Base-by-base conservation (phyloP, 129 eudicot species). In the Arctium minus region DNA sequence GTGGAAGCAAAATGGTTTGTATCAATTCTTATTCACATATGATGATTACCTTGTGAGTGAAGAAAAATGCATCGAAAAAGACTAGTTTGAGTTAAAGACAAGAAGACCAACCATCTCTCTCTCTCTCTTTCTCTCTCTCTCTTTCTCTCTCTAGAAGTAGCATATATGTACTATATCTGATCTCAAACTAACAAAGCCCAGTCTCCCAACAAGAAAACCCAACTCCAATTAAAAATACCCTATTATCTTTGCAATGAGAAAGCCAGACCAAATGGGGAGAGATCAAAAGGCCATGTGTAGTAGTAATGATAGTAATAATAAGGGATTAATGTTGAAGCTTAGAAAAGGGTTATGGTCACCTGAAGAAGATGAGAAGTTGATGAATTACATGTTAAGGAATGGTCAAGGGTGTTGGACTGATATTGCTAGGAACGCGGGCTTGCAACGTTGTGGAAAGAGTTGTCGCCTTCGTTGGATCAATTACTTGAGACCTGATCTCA, bases 391-490 rank as follows among this genome's bases (percentile, higher is more conserved):
- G 98, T 30, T 92, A 65, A 90, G 84, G 31, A 94, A 92, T 79
- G 97, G 98, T 0, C 94, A 94, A 73, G 98, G 98, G 3, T 94
- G 98, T 80, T 94, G 98, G 98, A 94, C 92, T 2, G 98, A 94
- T 75, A 94, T 94, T 13, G 98, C 98, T 1, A 38, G 91, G 46
- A 94, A 92, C 79, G 98, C 98, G 0, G 96, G 97, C 15, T 48
- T 94, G 12, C 89, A 83, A 78, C 86, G 98, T 40, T 92, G 98
- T 40, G 98, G 98, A 6, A 94, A 94, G 82, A 92, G 98, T 65
- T 94, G 98, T n/a, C 89, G 98, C 1, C 91, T 92, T 72, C 88
- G 98, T 18, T 94, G 98, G 98, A 92, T 94, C 27, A 94, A 94
- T 76, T 94, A 94, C 82, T 82, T 94, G 80, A 75, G 98, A 38